Evolutionary conservation across 495 filamentous ascomycete genomes (phyloP).

Genomic region (Pseudoneurospora amorphoporcata): DNA sequence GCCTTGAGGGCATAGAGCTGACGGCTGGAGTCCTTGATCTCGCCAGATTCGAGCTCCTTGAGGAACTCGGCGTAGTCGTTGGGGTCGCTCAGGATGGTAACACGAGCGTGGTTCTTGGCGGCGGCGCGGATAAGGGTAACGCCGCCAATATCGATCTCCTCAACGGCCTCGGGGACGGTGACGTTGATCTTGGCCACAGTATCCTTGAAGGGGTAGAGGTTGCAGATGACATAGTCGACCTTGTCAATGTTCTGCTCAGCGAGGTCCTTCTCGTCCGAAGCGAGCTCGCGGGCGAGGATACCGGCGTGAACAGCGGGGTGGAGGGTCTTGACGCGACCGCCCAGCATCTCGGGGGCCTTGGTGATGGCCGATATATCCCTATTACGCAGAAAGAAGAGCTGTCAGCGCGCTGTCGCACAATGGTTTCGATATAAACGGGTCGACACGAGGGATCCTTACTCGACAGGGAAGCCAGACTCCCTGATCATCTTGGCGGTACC

Average conservation of each 20-base stretch:
- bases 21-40: conserved; percentile 70
- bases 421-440: neutral
- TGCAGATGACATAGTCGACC: conserved; percentile 97
- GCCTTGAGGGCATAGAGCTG: conserved; percentile 90
- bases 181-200: conserved; percentile 95
- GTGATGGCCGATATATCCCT: conserved; percentile 97
- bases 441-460: conserved; percentile 44
- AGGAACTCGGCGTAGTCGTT: conserved; percentile 90
- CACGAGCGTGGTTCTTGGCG: conserved; percentile 92
- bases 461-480: conserved; percentile 86
- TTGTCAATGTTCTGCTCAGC: conserved; percentile 95
- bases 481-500: conserved; percentile 91
- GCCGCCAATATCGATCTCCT: conserved; percentile 97
- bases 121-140: conserved; percentile 93
- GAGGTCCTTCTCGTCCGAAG: conserved; percentile 90
- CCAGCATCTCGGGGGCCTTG: conserved; percentile 95
- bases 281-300: conserved; percentile 87
- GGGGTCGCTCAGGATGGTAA: conserved; percentile 91
- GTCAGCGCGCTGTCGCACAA: conserved; percentile 1
- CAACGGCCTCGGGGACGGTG: conserved; percentile 88
- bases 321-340: conserved; percentile 92
- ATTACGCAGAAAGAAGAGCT: conserved; percentile 4
- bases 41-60: conserved; percentile 74
- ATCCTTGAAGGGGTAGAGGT: conserved; percentile 97
- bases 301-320: conserved; percentile 89